Base-by-base conservation (phyloP, 2,329 filamentous ascomycete genomes). In the Magnaporthiopsis rhizophila region DNA sequence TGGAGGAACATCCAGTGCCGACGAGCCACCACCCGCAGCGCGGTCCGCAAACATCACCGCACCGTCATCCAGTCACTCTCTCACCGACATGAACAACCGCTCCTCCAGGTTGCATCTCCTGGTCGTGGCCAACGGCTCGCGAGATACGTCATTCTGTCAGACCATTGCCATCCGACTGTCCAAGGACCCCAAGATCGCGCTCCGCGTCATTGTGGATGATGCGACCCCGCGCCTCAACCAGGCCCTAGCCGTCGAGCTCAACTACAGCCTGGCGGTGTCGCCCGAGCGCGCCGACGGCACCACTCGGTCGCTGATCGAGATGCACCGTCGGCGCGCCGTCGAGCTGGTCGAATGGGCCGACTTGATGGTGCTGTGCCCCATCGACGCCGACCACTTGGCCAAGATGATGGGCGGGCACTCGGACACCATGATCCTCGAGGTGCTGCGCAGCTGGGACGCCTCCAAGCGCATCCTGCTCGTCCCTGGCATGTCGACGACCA, bases 281-380 rank as follows among this genome's bases (percentile, higher is more conserved):
- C 56, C 62, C 12, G 62, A 63, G 11, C 61, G 53, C 3, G 50
- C 50, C 30, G 62, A 63, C 18, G 56, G 50, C 11, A n/a, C n/a
- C 21, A 57, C 53, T 9, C 53, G 62, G 56, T 13, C 21, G 13
- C 34, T n/a, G 30, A 63, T 63, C 15, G 56, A 57, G 34, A n/a
- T 24, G 13, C 56, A 59, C 24, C 62, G 59, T 24, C 62, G 58
- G 32, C 34, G 62, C 11, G 86, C 81, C 3, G 85, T 80, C 69
- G 88, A 91, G 68, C 77, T 96, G 66, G 91, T 92, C 68, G 85
- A 91, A 66, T 97, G 93, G 93, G 91, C 93, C 7, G 90, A 97
- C 75, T 78, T 97, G 68, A 81, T 97, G 65, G 87, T 97, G 38
- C 84, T 96, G 64, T 90, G 90, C 8, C 92, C 93, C 3, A 88